Conservation (phyloP, 768 basidiomycete genomes). For the Tulasnella sp. region DNA sequence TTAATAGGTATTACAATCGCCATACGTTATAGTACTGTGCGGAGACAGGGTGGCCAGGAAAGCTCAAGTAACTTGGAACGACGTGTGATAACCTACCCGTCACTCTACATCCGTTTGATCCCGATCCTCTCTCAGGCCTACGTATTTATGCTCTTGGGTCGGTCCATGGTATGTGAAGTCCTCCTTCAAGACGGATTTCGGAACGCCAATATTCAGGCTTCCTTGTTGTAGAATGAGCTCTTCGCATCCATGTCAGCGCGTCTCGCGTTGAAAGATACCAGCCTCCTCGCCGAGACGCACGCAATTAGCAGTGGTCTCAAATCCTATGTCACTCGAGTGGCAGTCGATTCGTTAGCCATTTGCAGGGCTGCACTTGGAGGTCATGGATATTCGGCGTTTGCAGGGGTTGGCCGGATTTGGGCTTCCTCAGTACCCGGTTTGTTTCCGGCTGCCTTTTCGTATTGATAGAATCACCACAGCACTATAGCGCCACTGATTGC, state of each 20-base stretch:
- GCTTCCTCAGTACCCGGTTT: slow-evolving; percentile 22
- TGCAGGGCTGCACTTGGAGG: slow-evolving; percentile 66
- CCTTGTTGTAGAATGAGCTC: slow-evolving; percentile 20
- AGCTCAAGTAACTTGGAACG: slow-evolving; percentile 39
- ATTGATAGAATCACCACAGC: no score
- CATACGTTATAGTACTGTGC: slow-evolving; percentile 61
- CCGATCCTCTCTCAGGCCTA: slow-evolving; percentile 60
- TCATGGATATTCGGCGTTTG: slow-evolving; percentile 62
- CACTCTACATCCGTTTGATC: slow-evolving; percentile 58
- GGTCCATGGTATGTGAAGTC: slow-evolving; percentile 38
- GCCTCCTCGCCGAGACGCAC: slow-evolving; percentile 61
- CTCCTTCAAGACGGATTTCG: not conserved
- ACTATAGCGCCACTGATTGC: slow-evolving; percentile 51
- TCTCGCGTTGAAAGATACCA: slow-evolving; percentile 47
- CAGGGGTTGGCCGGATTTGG: slow-evolving; percentile 46
- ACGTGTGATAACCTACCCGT: slow-evolving; percentile 63
- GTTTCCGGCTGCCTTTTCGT: slow-evolving; percentile 26
- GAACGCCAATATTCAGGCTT: not conserved
- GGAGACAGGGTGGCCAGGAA: slow-evolving; percentile 48
- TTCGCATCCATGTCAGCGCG: slow-evolving; percentile 42
- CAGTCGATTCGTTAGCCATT: slow-evolving; percentile 49
- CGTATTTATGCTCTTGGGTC: slow-evolving; percentile 55
- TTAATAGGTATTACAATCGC: slow-evolving; percentile 46
- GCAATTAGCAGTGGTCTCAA: slow-evolving; percentile 62
- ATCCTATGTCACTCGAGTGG: slow-evolving; percentile 42